A percentile compares a stretch with the other conserved stretches of the same genome.
phyloP scores from a whole-genome alignment of 1,139 yeast genomes.

The Geotrichum restrictum region DNA sequence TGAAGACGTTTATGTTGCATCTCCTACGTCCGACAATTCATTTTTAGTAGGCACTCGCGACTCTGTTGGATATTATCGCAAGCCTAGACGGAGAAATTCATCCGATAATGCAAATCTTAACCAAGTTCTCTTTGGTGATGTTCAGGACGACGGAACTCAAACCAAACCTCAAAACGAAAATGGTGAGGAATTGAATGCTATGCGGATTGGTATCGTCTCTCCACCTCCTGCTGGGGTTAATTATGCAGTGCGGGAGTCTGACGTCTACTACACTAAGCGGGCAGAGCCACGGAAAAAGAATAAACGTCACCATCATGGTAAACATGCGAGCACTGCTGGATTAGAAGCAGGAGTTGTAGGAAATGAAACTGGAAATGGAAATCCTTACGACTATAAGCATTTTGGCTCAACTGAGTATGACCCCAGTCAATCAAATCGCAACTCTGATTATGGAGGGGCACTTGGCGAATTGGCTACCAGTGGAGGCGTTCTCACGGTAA shows the following conservation, averaged over 20 bases:
- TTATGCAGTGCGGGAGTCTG: conserved; percentile 40
- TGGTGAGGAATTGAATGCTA: conserved; percentile 3
- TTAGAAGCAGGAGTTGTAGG: neutral
- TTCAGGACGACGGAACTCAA: conserved; percentile 1
- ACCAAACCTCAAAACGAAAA: neutral
- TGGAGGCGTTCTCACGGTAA: neutral
- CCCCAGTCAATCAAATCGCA: neutral
- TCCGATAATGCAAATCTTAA: conserved; percentile 25
- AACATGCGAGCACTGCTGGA: neutral
- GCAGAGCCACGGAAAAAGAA: conserved; percentile 14
- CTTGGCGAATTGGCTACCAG: neutral
- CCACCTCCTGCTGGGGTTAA: conserved; percentile 28
- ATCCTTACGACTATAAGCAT: conserved; percentile 5
- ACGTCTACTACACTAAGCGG: conserved; percentile 33
- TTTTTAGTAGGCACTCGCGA: conserved; percentile 1
- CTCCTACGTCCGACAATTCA: conserved; percentile 17
- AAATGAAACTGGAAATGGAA: neutral
- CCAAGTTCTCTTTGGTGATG: conserved; percentile 4
- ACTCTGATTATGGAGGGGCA: neutral
- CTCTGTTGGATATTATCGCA: conserved; percentile 30
- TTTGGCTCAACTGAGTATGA: neutral
- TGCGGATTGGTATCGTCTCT: conserved; percentile 15
- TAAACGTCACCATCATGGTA: conserved; percentile 2
- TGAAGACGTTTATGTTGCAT: conserved; percentile 16
- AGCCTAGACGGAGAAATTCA: conserved; percentile 31